phyloP scores from a whole-genome alignment of 805 yeast genomes.

The Saccharomycopsis guyanensis region DNA sequence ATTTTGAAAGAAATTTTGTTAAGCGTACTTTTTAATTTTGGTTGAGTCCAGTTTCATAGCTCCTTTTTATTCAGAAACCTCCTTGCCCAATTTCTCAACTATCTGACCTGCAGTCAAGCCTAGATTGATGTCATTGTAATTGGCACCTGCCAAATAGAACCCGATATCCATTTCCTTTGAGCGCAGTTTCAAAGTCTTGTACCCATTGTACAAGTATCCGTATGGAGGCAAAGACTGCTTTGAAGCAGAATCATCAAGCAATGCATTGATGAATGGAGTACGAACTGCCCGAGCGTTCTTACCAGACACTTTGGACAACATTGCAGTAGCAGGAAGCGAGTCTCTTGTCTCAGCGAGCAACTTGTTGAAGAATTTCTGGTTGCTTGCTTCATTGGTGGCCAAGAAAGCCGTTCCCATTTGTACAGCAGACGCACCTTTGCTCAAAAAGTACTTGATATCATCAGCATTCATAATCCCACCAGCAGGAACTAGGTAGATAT shows the following conservation, averaged over 20 bases:
- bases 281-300: constrained; percentile 32
- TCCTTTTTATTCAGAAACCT: too few relatives aligned
- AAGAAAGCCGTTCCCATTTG: constrained; percentile 51
- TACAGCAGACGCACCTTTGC: constrained; percentile 42
- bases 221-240: constrained; percentile 28
- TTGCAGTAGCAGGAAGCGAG: constrained; percentile 24
- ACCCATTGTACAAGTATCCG: constrained; percentile 31
- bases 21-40: too few relatives aligned
- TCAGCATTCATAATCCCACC: constrained; percentile 42
- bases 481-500: constrained; percentile 37
- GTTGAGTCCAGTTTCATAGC: too few relatives aligned
- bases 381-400: constrained; percentile 28
- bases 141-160: constrained; percentile 33
- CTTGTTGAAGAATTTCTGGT: neutral
- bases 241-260: constrained; percentile 16
- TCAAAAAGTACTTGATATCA: constrained; percentile 28
- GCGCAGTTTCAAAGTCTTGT: constrained; percentile 23
- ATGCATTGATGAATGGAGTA: constrained; percentile 30
- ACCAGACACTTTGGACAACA: constrained; percentile 34
- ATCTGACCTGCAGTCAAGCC: constrained; percentile 25
- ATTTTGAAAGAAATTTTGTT: too few relatives aligned
- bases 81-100: constrained; percentile 25
- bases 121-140: constrained; percentile 26
- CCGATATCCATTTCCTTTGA: constrained; percentile 23
- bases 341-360: constrained; percentile 21